Conservation (phyloP, 495 filamentous ascomycete species). For the Aspergillus steynii region DNA sequence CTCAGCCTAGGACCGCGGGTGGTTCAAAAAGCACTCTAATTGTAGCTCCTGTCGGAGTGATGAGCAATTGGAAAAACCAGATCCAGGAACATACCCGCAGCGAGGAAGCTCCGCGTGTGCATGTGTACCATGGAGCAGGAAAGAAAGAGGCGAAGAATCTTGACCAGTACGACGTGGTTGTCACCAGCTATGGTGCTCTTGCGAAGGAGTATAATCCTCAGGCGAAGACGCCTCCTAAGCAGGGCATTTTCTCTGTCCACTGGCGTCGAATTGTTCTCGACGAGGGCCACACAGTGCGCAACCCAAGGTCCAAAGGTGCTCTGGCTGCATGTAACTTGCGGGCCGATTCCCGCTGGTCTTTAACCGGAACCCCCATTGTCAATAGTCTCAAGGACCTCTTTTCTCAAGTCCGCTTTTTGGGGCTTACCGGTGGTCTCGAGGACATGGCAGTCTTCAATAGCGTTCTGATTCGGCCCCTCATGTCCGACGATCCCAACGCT, state of each 20-base stretch:
- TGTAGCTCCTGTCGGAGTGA: conserved; percentile 79
- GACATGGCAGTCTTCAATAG: conserved; percentile 73
- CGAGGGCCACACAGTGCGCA: conserved; percentile 85
- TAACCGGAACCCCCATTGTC: conserved; percentile 78
- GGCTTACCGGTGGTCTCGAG: conserved; percentile 75
- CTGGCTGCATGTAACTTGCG: conserved; percentile 65
- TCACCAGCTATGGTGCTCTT: conserved; percentile 79
- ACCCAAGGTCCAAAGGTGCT: conserved; percentile 69
- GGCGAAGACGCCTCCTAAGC: conserved; percentile 30
- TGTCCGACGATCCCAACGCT: conserved; percentile 55
- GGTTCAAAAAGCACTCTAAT: conserved; percentile 69
- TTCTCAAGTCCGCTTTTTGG: conserved; percentile 77
- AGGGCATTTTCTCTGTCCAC: conserved; percentile 60
- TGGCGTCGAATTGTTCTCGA: conserved; percentile 87
- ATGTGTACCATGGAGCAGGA: conserved; percentile 72
- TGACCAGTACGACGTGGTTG: conserved; percentile 69
- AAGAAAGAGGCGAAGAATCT: conserved; percentile 55
- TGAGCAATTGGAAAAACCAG: conserved; percentile 91
- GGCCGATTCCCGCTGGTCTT: conserved; percentile 75
- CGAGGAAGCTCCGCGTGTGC: conserved; percentile 60
- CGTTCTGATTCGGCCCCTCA: conserved; percentile 71
- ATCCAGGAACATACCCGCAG: conserved; percentile 69
- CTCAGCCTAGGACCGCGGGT: conserved; percentile 33
- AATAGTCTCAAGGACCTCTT: conserved; percentile 83
- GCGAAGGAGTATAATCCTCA: conserved; percentile 41